Evolutionary conservation across 768 basidiomycete genomes (phyloP).

Genomic region (Suillus americanus): DNA sequence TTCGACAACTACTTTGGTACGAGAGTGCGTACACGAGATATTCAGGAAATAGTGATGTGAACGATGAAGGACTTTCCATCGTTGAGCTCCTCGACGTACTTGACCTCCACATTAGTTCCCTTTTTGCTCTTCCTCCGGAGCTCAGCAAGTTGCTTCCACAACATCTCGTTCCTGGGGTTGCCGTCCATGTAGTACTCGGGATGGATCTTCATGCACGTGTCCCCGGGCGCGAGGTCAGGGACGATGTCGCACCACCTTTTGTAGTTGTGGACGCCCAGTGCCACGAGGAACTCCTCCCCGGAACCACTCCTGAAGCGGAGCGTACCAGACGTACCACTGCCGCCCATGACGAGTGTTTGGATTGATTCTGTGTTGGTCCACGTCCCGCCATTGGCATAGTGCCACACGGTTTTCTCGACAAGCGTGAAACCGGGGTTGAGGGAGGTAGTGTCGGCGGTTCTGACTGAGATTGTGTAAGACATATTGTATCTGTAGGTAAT

Average conservation of each 20-base stretch:
- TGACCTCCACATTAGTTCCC: neutral
- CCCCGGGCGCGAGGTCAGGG: conserved; percentile 26
- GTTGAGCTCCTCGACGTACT: neutral
- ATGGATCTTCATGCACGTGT: conserved; percentile 28
- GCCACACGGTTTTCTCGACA: neutral
- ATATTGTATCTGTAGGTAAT: neutral
- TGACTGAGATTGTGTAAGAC: neutral
- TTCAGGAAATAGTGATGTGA: neutral
- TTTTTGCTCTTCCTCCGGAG: neutral
- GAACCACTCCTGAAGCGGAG: conserved; percentile 31
- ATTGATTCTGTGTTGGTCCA: conserved; percentile 26
- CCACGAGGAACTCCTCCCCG: conserved; percentile 33
- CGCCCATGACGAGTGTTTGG: conserved; percentile 33
- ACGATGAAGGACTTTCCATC: neutral
- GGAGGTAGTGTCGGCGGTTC: neutral
- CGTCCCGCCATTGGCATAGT: conserved; percentile 18
- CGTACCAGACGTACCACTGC: conserved; percentile 41
- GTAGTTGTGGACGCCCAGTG: conserved; percentile 40
- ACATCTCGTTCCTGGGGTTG: neutral
- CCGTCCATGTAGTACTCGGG: neutral
- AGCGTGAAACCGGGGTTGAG: neutral
- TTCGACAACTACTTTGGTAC: neutral
- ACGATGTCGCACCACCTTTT: conserved; percentile 41
- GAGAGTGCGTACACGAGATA: neutral
- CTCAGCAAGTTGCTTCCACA: neutral